These are phyloP conservation scores for Yarrowia sp. DNA, from an alignment of 805 yeast species.

Conservation along the genomic window DNA sequence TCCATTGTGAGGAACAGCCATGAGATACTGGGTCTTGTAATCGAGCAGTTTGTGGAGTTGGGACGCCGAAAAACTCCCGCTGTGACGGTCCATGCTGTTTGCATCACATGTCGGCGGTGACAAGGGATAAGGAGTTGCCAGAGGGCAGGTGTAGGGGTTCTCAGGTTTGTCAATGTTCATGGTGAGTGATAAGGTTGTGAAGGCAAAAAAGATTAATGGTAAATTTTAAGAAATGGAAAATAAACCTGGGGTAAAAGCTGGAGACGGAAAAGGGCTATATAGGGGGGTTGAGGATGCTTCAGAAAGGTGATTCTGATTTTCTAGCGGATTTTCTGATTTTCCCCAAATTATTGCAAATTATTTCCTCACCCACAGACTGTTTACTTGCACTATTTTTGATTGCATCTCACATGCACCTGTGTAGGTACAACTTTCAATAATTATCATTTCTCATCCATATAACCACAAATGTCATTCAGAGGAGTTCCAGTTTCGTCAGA, in stretches of 20 bases:
- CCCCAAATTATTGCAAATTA: no score
- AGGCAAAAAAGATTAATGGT: no score
- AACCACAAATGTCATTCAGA: slow-evolving; percentile 13
- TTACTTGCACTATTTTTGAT: no score
- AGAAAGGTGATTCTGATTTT: no score
- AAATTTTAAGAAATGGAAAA: no score
- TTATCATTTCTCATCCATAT: neutral
- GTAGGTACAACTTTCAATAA: no score
- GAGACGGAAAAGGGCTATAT: no score
- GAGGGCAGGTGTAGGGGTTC: neutral
- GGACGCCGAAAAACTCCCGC: neutral
- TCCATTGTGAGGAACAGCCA: slow-evolving; percentile 15
- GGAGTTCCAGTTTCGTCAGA: slow-evolving; percentile 20
- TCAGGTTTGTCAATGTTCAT: slow-evolving; percentile 4
- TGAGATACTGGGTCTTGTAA: neutral
- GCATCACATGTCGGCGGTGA: neutral
- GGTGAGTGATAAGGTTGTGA: neutral
- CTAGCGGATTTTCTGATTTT: no score
- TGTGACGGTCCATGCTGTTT: neutral
- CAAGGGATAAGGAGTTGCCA: neutral
- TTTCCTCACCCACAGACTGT: no score
- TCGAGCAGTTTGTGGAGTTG: slow-evolving; percentile 12
- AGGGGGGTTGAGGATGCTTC: no score
- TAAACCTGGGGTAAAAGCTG: no score
- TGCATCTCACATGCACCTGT: neutral